Evolutionary conservation across 805 yeast species (phyloP), one percentile per base, ranked within the genome.

Genomic region (Metschnikowia corniflorae): DNA sequence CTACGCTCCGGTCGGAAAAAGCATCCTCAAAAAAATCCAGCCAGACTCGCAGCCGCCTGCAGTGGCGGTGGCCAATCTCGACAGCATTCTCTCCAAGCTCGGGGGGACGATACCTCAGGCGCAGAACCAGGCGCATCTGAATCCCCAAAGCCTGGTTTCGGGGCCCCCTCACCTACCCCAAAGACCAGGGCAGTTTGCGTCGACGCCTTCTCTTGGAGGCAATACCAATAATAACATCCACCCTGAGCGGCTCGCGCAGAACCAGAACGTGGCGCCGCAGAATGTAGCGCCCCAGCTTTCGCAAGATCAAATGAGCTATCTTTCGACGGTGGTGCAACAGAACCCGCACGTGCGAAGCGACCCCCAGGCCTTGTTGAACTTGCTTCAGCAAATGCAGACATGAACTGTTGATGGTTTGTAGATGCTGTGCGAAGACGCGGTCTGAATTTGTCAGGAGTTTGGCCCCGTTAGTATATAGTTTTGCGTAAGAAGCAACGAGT

Each of bases 51-150:
- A 24, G 10, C n/a, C 37, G 16, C 22, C 37, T 2, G 8, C 33
- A n/a, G 27, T 32, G 3, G 27, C 45, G 6, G 36, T 30, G n/a
- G 37, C 39, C 10, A 35, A 38, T 17, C 49, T 59, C 33, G 52
- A 53, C 22, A 50, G 57, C 4, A 61, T 60, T 33, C 46, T 61
- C 14, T 53, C 52, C 34, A 51, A 53, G 33, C 48, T 60, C 20
- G 41, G 22, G 18, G 26, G 26, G 15, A 14, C 28, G 7, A 6
- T 14, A 26, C 14, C n/a, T 15, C 7, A 26, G 3, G 7, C 8
- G 15, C 8, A 17, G 16, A n/a, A 15, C 16, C 13, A 18, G 7
- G n/a, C 26, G 7, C 14, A 12, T 6, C 14, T 6, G n/a, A 24
- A 6, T 24, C 22, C n/a, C 27, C 5, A 19, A 28, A 31, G 16